Evolutionary conservation across 495 filamentous ascomycete species (phyloP), one percentile per base, ranked within the genome.

Genomic region (Rostrohypoxylon terebratum): DNA sequence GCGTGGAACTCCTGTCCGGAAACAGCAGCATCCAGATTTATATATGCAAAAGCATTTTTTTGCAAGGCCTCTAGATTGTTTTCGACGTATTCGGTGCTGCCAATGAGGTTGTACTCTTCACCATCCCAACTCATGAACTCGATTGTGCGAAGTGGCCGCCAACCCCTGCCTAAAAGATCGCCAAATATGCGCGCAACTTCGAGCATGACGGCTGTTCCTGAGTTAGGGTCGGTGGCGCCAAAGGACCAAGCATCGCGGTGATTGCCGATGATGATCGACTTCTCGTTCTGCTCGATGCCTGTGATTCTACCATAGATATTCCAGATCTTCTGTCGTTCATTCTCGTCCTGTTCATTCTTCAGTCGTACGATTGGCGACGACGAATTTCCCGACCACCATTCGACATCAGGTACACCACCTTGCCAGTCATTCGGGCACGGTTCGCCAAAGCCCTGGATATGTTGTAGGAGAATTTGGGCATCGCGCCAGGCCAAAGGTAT

Each of bases 51-150:
- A 0, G 90, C 93, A 18, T 94, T 82, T 50, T 83, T 84, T 36
- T 88, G 89, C 8, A 98, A 86, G 82, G 86, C 88, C 0, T 93
- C 90, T 0, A 97, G 83, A 66, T 96, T 92, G 47, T 96, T 92
- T 81, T 99, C 96, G 40, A 98, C 95, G 72, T 93, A 94, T 77
- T 99, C 96, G 20, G 96, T 98, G 9, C 93, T 96, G 13, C 96
- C 96, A 60, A 98, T 94, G 36, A 95, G 79, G 78, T 98, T 98
- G 81, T 97, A 98, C 78, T 94, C 93, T 73, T 90, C 90, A 31
- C 85, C 96, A 77, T 99, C 96, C 96, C 96, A 99, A 42, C 92
- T 96, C 67, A 92, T 92, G 78, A 99, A 99, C 75, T 94, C 90
- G 74, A 99, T 96, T 14, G 93, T 94, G 20, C 96, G 90, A 10